Evolutionary conservation across 78 protist genomes (phyloP).

Genomic region (Speleostelium caveatum): DNA sequence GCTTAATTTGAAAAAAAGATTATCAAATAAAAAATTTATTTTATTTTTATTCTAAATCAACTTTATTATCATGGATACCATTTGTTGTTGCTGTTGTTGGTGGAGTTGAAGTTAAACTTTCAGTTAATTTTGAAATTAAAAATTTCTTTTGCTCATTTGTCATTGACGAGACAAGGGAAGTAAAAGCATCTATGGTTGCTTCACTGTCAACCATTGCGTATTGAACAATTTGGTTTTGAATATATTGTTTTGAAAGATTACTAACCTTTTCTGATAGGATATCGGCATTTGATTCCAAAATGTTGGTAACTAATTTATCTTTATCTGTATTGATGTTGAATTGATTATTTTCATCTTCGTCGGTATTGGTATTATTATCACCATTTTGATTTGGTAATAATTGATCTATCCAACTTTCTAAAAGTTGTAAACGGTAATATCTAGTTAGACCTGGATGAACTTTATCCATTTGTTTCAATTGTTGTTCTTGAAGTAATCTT

Average conservation of each 20-base stretch:
- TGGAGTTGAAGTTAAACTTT: not conserved
- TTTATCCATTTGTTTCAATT: slow-evolving; percentile 35
- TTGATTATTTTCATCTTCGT: not conserved
- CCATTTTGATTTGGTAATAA: not conserved
- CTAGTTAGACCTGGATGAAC: slow-evolving; percentile 39
- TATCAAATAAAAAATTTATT: not conserved
- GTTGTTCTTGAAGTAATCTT: slow-evolving; percentile 81
- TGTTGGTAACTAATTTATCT: not conserved
- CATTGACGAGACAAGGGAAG: not conserved
- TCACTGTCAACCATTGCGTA: slow-evolving; percentile 23
- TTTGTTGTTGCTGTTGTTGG: too few relatives aligned
- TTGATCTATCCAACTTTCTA: slow-evolving; percentile 24
- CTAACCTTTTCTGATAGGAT: slow-evolving; percentile 18
- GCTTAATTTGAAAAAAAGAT: not conserved
- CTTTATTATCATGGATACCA: not conserved
- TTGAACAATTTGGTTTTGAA: slow-evolving; percentile 28
- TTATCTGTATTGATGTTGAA: not conserved
- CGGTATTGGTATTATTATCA: not conserved
- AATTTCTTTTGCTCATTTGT: slow-evolving; percentile 55
- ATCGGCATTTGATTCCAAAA: not conserved
- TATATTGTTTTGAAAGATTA: slow-evolving; percentile 16
- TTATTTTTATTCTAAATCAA: not conserved
- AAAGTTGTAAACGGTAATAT: not conserved
- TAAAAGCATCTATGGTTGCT: slow-evolving; percentile 18
- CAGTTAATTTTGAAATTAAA: slow-evolving; percentile 25